These are phyloP conservation scores for Nyssa sinensis DNA, from an alignment of 148 eudicot species.

Conservation along the genomic window DNA sequence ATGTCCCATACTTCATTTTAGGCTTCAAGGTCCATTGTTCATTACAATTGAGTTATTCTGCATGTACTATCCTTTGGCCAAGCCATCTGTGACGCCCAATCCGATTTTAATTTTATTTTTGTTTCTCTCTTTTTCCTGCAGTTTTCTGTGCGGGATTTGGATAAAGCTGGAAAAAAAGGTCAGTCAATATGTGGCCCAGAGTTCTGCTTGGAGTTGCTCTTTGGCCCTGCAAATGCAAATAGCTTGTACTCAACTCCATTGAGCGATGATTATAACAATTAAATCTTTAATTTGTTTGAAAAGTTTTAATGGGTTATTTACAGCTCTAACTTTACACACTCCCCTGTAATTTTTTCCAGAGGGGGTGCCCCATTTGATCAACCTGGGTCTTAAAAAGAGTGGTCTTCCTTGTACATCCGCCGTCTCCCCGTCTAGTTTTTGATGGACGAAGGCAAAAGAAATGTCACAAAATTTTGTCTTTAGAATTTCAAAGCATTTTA, in stretches of 20 bases:
- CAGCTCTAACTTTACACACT: neutral
- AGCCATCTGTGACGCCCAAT: neutral
- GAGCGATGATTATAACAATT: slow-evolving; percentile 11
- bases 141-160: slow-evolving; percentile 44
- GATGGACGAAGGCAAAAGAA: neutral
- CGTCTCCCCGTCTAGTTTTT: neutral
- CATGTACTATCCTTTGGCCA: neutral
- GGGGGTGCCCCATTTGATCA: neutral
- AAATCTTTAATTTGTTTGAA: neutral
- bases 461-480: neutral
- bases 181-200: slow-evolving; percentile 50
- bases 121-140: slow-evolving; percentile 14
- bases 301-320: neutral
- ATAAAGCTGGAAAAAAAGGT: slow-evolving; percentile 48
- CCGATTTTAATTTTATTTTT: neutral
- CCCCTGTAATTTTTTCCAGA: neutral
- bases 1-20: neutral
- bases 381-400: neutral
- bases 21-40: neutral
- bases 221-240: slow-evolving; percentile 43
- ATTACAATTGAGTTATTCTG: too few relatives aligned
- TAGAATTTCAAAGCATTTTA: neutral
- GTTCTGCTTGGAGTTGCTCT: slow-evolving; percentile 55
- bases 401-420: neutral
- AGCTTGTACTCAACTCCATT: slow-evolving; percentile 16